phyloP scores from a whole-genome alignment of 805 yeast genomes.

The Metschnikowia koreensis region DNA sequence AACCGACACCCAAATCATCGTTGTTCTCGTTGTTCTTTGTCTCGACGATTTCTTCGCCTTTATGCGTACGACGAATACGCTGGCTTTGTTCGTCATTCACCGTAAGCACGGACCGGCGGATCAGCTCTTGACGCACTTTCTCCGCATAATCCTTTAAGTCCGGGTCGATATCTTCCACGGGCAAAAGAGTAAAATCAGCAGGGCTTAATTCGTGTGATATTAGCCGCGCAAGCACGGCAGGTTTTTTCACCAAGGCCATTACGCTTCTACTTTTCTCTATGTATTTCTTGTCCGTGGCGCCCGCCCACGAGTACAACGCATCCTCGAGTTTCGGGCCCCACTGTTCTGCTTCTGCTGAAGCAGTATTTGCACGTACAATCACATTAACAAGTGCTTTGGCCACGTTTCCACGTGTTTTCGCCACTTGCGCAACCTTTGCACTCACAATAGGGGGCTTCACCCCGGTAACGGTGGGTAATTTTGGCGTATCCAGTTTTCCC shows the following conservation, averaged over 20 bases:
- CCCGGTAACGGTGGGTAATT: too few species aligned
- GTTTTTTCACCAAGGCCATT: conserved; percentile 61
- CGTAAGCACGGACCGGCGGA: conserved; percentile 65
- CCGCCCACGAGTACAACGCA: conserved; percentile 41
- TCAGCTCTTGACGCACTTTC: conserved; percentile 65
- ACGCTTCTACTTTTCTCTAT: conserved; percentile 67
- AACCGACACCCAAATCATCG: conserved; percentile 26
- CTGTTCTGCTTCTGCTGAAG: conserved; percentile 32
- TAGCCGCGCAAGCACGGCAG: conserved; percentile 55
- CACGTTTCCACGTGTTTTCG: conserved; percentile 48
- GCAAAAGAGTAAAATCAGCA: conserved; percentile 57
- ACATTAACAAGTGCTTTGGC: conserved; percentile 49
- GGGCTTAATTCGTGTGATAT: conserved; percentile 53
- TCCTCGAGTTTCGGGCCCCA: conserved; percentile 55
- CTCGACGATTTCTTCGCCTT: conserved; percentile 83
- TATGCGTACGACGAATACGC: conserved; percentile 74
- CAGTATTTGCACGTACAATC: conserved; percentile 39
- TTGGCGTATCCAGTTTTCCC: too few species aligned
- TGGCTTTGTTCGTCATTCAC: conserved; percentile 52
- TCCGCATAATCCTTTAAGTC: conserved; percentile 70
- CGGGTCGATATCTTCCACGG: conserved; percentile 78
- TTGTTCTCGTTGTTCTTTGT: conserved; percentile 24
- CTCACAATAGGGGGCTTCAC: not conserved
- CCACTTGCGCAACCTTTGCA: conserved; percentile 5
- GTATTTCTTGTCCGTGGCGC: conserved; percentile 43